Evolutionary conservation across 495 filamentous ascomycete species (phyloP), one percentile per base, ranked within the genome.

Genomic region (Venustampulla echinocandica): DNA sequence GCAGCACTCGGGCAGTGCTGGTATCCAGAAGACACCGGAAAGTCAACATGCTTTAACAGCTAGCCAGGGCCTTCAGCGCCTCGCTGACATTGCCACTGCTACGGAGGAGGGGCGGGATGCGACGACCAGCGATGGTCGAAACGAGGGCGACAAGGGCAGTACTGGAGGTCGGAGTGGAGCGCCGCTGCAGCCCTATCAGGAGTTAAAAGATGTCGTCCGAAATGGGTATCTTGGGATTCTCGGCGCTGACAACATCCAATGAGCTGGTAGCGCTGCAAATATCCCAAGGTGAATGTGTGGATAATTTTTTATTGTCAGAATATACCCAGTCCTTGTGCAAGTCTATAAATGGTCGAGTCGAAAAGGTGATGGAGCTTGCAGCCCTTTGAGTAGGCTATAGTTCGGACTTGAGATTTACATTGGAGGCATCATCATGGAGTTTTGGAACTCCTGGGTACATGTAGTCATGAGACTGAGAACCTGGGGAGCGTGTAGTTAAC

Each of bases 41-140:
- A 43, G 37, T 40, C 52, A 60, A 27, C 64, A 62, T 24, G 56
- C 52, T 36, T 24, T 42, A 5, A 49, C 56, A 6, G 61, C 62
- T n/a, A 64, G 59, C 33, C 64, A 67, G 54, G 65, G 65, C 30
- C 63, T 84, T 13, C 79, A 82, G 57, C 77, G 79, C 47, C 68
- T 84, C 6, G 81, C 81, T 1, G 80, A 84, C 52, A 59, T 85
- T 13, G 81, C 80, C 2, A 67, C 69, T 7, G 67, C 68, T 4
- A 57, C 59, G 3, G 63, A 63, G 34, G 48, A 41, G 14, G 62
- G 49, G 1, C 19, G 52, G 2, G 59, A 57, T 40, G 34, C 42
- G 11, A 55, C 42, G 17, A 55, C 48, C 13, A 42, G 20, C 38
- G 23, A 37, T 24, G 25, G 27, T n/a, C 38, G 41, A 24, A 44